Evolutionary conservation across 495 filamentous ascomycete species (phyloP).

Genomic region (Cudoniella acicularis): DNA sequence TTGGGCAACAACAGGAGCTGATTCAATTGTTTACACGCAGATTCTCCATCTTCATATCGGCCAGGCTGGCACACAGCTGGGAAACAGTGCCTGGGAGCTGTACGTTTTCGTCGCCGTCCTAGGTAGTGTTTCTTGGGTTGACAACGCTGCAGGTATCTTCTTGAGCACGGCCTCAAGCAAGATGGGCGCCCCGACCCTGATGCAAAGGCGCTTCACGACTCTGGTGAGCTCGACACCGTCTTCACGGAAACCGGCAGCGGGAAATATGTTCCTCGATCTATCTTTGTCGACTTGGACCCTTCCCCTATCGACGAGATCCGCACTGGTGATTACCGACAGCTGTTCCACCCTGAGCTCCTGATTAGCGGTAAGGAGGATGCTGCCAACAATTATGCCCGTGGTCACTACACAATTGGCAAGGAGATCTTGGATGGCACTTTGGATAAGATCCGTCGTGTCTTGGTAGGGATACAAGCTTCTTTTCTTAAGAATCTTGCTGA

Average conservation of each 20-base stretch:
- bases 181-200: constrained; percentile 71
- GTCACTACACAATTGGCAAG: constrained; percentile 92
- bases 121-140: constrained; percentile 7
- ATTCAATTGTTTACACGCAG: constrained; percentile 36
- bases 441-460: constrained; percentile 78
- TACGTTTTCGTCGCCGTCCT: constrained; percentile 43
- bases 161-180: constrained; percentile 80
- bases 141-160: constrained; percentile 72
- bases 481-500: neutral
- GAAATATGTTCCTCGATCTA: constrained; percentile 87
- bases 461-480: constrained; percentile 32
- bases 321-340: constrained; percentile 74
- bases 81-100: constrained; percentile 95
- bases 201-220: constrained; percentile 58
- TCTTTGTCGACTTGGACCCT: constrained; percentile 87
- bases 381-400: constrained; percentile 92
- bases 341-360: constrained; percentile 85
- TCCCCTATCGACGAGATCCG: constrained; percentile 92
- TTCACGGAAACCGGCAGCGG: constrained; percentile 82
- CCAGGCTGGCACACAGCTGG: constrained; percentile 90
- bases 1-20: neutral
- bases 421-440: constrained; percentile 81
- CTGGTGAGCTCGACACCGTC: constrained; percentile 78
- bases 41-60: constrained; percentile 88
- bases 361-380: constrained; percentile 94